Evolutionary conservation across 495 filamentous ascomycete genomes (phyloP).

Genomic region (Apodospora peruviana): DNA sequence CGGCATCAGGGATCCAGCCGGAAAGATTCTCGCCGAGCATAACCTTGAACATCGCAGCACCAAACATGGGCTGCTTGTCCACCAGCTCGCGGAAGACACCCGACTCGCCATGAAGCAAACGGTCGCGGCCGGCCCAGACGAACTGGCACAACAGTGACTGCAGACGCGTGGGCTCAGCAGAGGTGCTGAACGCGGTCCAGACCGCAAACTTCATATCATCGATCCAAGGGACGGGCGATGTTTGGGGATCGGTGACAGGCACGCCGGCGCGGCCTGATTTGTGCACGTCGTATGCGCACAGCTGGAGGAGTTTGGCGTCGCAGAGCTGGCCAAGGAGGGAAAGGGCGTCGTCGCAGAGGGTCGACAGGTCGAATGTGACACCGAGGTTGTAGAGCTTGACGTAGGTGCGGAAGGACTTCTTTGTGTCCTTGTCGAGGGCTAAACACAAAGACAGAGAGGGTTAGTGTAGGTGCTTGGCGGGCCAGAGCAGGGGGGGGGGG

Average conservation of each 20-base stretch:
- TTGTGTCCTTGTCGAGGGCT: background rate
- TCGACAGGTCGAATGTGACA: background rate
- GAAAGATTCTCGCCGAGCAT: slow-evolving; percentile 1
- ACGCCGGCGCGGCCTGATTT: slow-evolving; percentile 7
- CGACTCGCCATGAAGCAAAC: background rate
- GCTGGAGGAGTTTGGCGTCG: slow-evolving; percentile 10
- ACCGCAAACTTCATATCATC: background rate
- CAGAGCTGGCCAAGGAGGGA: slow-evolving; percentile 8
- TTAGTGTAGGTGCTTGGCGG: background rate
- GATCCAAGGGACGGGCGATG: background rate
- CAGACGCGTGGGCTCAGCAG: slow-evolving; percentile 8
- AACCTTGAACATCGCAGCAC: slow-evolving; percentile 8
- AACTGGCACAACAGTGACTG: slow-evolving; percentile 11
- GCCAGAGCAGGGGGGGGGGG: background rate
- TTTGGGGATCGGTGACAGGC: background rate
- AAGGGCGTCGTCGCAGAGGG: slow-evolving; percentile 9
- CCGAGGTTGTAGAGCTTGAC: slow-evolving; percentile 14
- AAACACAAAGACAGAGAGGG: too few species aligned
- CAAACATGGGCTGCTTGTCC: background rate
- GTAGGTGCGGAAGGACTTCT: slow-evolving; percentile 8
- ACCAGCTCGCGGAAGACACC: background rate
- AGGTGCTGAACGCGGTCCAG: background rate
- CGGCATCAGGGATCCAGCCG: slow-evolving; percentile 2
- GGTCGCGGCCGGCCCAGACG: slow-evolving; percentile 14
- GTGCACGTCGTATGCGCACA: slow-evolving; percentile 8